Percentiles rank a stretch among this genome's conserved stretches.
Conservation (phyloP, 2,329 filamentous ascomycete genomes). For the Penicillium sp. region DNA sequence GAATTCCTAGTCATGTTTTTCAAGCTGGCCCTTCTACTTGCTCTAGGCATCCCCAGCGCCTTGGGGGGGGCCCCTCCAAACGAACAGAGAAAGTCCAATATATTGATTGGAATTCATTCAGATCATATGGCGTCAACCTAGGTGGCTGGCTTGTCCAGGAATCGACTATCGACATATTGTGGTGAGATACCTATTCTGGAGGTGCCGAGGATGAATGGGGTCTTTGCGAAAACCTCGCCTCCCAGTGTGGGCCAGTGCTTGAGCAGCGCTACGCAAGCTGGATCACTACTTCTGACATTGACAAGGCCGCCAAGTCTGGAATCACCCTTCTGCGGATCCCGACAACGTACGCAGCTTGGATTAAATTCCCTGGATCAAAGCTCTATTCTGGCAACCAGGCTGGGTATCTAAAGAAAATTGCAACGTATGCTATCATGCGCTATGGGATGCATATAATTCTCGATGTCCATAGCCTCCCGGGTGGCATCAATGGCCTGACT, state of each 20-base stretch:
- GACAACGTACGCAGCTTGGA: conserved; percentile 11
- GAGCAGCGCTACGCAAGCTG: conserved; percentile 6
- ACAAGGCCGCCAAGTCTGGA: conserved; percentile 1
- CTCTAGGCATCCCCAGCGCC: background rate
- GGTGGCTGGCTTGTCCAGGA: conserved; percentile 27
- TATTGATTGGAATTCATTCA: conserved; percentile 21
- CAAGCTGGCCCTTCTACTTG: background rate
- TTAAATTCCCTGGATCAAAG: conserved; percentile 20
- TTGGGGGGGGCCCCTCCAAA: background rate
- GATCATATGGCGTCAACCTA: conserved; percentile 21
- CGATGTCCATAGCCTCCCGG: conserved; percentile 23
- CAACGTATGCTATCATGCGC: conserved; percentile 17
- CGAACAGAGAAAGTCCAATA: conserved; percentile 1
- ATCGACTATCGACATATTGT: conserved; percentile 16
- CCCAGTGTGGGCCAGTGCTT: conserved; percentile 6
- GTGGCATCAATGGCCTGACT: conserved; percentile 19
- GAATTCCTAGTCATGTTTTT: background rate
- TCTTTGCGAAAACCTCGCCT: conserved; percentile 3
- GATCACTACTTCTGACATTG: conserved; percentile 7
- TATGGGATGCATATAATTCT: conserved; percentile 26
- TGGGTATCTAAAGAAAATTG: conserved; percentile 6
- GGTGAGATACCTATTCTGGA: conserved; percentile 18
- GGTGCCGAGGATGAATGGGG: conserved; percentile 23
- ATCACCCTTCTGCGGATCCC: conserved; percentile 9
- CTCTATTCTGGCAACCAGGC: conserved; percentile 24